Percentiles rank a stretch among this genome's conserved stretches.
phyloP scores from a whole-genome alignment of 2,329 filamentous ascomycete species.

The Nigrospora sphaerica region DNA sequence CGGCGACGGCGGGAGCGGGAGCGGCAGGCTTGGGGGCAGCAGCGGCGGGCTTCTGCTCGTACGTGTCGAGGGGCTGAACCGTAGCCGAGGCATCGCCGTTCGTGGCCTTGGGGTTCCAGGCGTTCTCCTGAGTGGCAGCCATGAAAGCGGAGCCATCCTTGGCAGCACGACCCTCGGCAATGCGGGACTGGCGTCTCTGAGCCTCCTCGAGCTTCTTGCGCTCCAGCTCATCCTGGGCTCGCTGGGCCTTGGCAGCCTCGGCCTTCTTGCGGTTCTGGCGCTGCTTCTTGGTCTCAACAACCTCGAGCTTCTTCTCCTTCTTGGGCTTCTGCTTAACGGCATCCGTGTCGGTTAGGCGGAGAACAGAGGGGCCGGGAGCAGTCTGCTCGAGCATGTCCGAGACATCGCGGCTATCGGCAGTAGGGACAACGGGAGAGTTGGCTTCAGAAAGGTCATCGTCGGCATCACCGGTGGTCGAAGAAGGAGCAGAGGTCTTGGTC shows the following conservation, averaged over 20 bases:
- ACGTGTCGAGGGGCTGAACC: constrained; percentile 52
- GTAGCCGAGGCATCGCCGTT: constrained; percentile 21
- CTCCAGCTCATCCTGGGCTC: constrained; percentile 71
- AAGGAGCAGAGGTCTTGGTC: constrained; percentile 49
- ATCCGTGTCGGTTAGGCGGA: constrained; percentile 67
- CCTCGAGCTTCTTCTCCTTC: constrained; percentile 55
- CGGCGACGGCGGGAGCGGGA: constrained; percentile 16
- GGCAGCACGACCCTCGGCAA: constrained; percentile 74
- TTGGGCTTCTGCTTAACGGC: constrained; percentile 58
- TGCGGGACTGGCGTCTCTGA: constrained; percentile 74
- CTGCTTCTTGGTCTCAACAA: constrained; percentile 86
- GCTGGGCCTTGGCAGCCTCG: constrained; percentile 67
- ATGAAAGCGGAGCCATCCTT: constrained; percentile 67
- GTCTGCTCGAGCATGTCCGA: constrained; percentile 86
- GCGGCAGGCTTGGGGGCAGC: constrained; percentile 14
- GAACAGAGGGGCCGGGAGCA: constrained; percentile 60
- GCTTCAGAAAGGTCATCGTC: constrained; percentile 73
- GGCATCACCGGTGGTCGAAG: constrained; percentile 68
- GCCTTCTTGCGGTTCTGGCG: constrained; percentile 86
- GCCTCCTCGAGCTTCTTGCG: constrained; percentile 72
- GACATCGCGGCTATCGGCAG: constrained; percentile 61
- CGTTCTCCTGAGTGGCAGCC: constrained; percentile 33
- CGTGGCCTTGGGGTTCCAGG: constrained; percentile 26
- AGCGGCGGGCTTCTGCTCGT: constrained; percentile 30
- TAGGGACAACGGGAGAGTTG: constrained; percentile 54